phyloP scores from a whole-genome alignment of 192 early-diverging fungal species.

The Coemansia sp. region DNA sequence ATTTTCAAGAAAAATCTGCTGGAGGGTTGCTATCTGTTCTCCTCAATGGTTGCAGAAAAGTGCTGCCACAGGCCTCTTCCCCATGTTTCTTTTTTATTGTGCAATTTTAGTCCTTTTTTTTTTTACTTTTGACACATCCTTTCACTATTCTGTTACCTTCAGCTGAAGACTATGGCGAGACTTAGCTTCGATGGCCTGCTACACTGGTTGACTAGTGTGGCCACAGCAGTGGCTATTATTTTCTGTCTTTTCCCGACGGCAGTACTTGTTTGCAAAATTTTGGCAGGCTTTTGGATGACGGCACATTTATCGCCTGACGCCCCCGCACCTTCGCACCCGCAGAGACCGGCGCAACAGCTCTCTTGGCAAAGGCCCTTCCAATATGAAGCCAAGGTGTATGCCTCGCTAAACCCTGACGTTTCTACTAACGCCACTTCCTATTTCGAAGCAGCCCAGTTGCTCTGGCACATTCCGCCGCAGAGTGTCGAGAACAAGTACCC shows the following conservation, averaged over 20 bases:
- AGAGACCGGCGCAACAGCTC: not conserved
- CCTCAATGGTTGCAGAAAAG: no score
- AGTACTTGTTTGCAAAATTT: not conserved
- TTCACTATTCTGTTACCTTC: not conserved
- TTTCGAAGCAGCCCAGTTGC: constrained; percentile 23
- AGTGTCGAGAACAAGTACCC: constrained; percentile 10
- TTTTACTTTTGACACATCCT: not conserved
- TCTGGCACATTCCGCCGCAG: constrained; percentile 22
- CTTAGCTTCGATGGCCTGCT: not conserved
- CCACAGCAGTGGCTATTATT: not conserved
- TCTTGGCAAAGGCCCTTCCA: constrained; percentile 14
- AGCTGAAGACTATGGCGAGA: not conserved
- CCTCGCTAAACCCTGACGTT: not conserved
- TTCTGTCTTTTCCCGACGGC: not conserved
- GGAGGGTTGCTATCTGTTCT: no score
- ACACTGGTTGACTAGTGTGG: not conserved
- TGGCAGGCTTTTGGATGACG: not conserved
- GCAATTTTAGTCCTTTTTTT: not conserved
- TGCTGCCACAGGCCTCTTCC: not conserved
- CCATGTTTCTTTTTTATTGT: not conserved
- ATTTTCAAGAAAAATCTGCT: no score
- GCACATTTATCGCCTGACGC: not conserved
- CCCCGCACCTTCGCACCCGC: not conserved
- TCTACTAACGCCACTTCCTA: constrained; percentile 3
- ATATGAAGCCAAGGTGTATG: constrained; percentile 26